A percentile compares a stretch with the other conserved stretches of the same genome.
phyloP scores from a whole-genome alignment of 1,284 basidiomycete species.

The Ceratobasidium sp. region DNA sequence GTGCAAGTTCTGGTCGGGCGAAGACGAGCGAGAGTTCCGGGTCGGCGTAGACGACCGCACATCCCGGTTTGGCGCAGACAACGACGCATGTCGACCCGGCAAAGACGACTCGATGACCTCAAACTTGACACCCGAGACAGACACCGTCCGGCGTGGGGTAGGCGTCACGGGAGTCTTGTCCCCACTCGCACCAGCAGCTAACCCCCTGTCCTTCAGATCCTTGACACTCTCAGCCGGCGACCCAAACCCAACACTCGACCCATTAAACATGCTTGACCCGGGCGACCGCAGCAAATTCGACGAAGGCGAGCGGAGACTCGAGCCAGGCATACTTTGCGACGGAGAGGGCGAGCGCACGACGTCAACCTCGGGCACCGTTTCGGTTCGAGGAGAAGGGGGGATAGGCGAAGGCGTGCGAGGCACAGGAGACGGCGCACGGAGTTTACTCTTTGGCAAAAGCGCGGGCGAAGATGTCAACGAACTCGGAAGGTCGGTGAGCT shows the following conservation, averaged over 20 bases:
- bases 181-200: neutral
- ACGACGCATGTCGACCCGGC: neutral
- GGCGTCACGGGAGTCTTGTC: slow-evolving; percentile 15
- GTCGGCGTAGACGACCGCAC: neutral
- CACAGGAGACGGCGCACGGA: neutral
- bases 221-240: slow-evolving; percentile 5
- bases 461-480: slow-evolving; percentile 1
- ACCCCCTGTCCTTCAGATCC: neutral
- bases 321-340: slow-evolving; percentile 5
- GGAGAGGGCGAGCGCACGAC: slow-evolving; percentile 14
- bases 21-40: neutral
- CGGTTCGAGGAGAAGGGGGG: neutral
- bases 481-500: neutral
- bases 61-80: neutral
- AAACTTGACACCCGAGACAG: slow-evolving; percentile 16
- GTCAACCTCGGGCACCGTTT: neutral
- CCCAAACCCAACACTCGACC: slow-evolving; percentile 24
- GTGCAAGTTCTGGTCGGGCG: neutral
- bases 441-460: slow-evolving; percentile 3
- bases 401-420: slow-evolving; percentile 12
- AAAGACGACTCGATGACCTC: neutral
- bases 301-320: slow-evolving; percentile 27
- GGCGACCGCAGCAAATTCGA: slow-evolving; percentile 28
- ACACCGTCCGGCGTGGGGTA: slow-evolving; percentile 8
- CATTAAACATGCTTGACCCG: slow-evolving; percentile 24